These are phyloP conservation scores for Arbutus unedo DNA, from an alignment of 148 eudicot species.

Conservation along the genomic window DNA sequence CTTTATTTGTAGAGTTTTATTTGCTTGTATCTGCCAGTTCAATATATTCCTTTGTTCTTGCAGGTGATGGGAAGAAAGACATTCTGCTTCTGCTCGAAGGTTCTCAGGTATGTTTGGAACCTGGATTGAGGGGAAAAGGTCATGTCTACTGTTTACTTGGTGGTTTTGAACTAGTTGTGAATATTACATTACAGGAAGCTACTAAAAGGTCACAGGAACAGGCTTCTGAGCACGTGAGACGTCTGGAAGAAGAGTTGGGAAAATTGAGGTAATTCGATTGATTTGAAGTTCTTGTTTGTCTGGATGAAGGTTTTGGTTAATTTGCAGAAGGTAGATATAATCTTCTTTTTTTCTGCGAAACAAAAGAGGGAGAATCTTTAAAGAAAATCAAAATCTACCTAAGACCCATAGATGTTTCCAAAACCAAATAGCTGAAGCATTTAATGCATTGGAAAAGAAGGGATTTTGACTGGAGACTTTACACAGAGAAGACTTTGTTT, in stretches of 20 bases:
- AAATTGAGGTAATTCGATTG: constrained; percentile 35
- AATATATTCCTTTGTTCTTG: constrained; percentile 10
- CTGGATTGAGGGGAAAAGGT: too few species aligned
- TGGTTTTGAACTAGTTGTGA: neutral
- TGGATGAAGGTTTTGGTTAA: too few species aligned
- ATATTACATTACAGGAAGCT: constrained; percentile 40
- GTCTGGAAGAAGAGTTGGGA: constrained; percentile 67
- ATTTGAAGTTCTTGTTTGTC: neutral
- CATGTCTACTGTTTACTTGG: neutral
- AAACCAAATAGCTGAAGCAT: neutral
- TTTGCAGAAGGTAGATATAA: neutral
- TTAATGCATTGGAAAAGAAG: neutral
- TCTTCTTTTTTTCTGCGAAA: neutral
- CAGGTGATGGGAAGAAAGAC: constrained; percentile 48
- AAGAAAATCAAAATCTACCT: neutral
- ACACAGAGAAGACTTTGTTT: neutral
- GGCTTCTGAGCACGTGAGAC: constrained; percentile 55
- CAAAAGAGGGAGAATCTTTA: neutral
- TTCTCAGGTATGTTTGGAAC: constrained; percentile 37
- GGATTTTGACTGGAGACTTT: neutral
- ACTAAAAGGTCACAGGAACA: constrained; percentile 53
- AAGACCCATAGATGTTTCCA: neutral
- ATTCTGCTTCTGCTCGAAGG: constrained; percentile 53
- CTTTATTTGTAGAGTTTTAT: neutral
- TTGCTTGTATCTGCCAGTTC: neutral